These are phyloP conservation scores for Pseudogymnoascus sp. DNA, from an alignment of 2,329 filamentous ascomycete genomes.

Conservation along the genomic window DNA sequence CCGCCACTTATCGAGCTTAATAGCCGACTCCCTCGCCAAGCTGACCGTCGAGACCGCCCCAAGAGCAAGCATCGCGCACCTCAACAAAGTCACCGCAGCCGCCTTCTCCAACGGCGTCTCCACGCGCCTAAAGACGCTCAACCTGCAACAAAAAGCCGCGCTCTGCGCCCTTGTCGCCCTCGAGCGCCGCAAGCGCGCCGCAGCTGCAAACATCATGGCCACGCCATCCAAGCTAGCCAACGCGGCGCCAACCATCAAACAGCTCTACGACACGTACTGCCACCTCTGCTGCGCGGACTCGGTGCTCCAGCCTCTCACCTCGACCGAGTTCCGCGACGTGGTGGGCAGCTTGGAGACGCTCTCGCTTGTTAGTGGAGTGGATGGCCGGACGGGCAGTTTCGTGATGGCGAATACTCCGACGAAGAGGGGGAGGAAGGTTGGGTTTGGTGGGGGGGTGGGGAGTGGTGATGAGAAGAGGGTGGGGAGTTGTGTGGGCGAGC, in stretches of 20 bases:
- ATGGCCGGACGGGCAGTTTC: constrained; percentile 62
- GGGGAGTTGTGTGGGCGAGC: constrained; percentile 70
- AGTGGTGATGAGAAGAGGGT: constrained; percentile 67
- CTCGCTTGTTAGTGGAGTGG: constrained; percentile 65
- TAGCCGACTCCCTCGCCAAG: constrained; percentile 34
- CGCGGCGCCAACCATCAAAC: constrained; percentile 72
- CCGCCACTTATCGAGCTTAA: constrained; percentile 25
- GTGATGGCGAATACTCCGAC: constrained; percentile 59
- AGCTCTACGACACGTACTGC: constrained; percentile 76
- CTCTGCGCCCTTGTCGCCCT: constrained; percentile 80
- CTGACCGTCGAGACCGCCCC: constrained; percentile 75
- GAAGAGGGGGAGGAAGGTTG: constrained; percentile 53
- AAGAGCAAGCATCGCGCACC: constrained; percentile 78
- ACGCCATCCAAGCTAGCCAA: constrained; percentile 56
- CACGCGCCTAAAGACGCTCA: constrained; percentile 78
- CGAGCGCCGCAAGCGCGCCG: constrained; percentile 62
- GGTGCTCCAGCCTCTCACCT: constrained; percentile 80
- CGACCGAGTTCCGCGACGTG: constrained; percentile 90
- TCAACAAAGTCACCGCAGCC: constrained; percentile 83
- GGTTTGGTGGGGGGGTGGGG: constrained; percentile 39
- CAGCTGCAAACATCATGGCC: constrained; percentile 35
- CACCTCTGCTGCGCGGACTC: constrained; percentile 77
- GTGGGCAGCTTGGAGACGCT: constrained; percentile 82
- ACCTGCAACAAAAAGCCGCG: constrained; percentile 93
- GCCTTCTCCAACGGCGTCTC: constrained; percentile 84